Percentiles rank a stretch among this genome's conserved stretches.
phyloP scores from a whole-genome alignment of 2,329 filamentous ascomycete species.

The Botryotinia convoluta region DNA sequence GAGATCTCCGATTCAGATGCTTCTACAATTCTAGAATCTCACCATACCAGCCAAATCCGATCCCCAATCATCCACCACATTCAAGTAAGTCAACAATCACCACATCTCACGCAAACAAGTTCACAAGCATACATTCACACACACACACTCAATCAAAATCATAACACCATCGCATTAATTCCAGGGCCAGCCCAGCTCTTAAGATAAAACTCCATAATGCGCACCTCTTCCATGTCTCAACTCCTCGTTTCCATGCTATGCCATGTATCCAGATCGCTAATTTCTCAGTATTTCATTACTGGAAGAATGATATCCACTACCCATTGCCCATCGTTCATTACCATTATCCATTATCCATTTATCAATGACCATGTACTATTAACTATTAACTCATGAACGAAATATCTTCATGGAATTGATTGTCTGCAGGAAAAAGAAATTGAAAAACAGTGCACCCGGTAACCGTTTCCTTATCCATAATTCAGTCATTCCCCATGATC shows the following conservation, averaged over 20 bases:
- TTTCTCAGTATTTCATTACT: neutral
- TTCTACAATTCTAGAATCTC: neutral
- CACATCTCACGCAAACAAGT: too few species aligned
- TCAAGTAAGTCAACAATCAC: neutral
- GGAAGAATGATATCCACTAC: neutral
- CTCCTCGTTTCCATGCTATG: neutral
- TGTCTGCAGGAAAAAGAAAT: neutral
- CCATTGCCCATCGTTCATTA: neutral
- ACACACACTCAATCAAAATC: neutral
- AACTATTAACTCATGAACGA: neutral
- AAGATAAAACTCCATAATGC: neutral
- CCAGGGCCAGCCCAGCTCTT: constrained; percentile 11
- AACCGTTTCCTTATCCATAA: neutral
- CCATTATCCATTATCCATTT: neutral
- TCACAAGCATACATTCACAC: neutral
- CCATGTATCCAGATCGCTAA: neutral
- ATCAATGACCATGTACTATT: neutral
- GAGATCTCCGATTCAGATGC: neutral
- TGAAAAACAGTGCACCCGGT: neutral
- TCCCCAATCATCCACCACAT: neutral
- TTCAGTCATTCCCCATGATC: neutral
- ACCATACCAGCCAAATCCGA: neutral
- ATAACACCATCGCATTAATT: neutral
- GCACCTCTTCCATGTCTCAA: neutral
- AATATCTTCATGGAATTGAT: neutral